A percentile compares a stretch with the other conserved stretches of the same genome.
Evolutionary conservation across 208 protist genomes (phyloP).

Genomic region (Balamuthia mandrillaris): DNA sequence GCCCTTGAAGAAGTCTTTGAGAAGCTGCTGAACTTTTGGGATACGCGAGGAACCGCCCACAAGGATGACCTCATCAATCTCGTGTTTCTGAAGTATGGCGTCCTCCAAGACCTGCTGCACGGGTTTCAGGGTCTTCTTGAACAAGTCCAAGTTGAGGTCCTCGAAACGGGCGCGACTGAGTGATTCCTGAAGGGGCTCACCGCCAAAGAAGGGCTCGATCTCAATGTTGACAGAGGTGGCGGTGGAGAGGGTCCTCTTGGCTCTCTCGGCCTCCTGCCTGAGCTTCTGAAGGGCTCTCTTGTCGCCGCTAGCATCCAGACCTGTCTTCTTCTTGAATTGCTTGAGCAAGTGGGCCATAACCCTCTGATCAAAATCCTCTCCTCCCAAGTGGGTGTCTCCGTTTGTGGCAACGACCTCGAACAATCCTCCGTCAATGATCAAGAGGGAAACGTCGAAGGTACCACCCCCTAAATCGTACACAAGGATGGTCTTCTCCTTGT

Average conservation of each 20-base stretch:
- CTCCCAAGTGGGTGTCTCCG: conserved; percentile 95
- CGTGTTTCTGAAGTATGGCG: conserved; percentile 85
- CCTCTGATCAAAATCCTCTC: conserved; percentile 93
- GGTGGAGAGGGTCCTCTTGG: conserved; percentile 87
- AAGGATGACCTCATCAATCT: conserved; percentile 95
- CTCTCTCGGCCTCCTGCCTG: conserved; percentile 82
- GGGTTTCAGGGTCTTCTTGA: conserved; percentile 90
- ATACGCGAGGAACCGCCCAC: conserved; percentile 94
- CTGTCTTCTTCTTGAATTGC: conserved; percentile 88
- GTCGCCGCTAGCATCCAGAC: conserved; percentile 68
- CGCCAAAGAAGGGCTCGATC: conserved; percentile 88
- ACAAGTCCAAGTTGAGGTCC: conserved; percentile 93
- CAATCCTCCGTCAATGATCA: conserved; percentile 90
- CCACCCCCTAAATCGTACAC: conserved; percentile 98
- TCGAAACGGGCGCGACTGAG: conserved; percentile 86
- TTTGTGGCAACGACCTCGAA: conserved; percentile 91
- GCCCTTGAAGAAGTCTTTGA: conserved; percentile 93
- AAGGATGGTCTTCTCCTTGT: conserved; percentile 84
- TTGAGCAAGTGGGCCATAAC: conserved; percentile 87
- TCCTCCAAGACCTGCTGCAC: conserved; percentile 92
- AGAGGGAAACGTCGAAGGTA: conserved; percentile 98
- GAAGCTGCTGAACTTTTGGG: conserved; percentile 93
- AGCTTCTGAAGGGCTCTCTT: conserved; percentile 75
- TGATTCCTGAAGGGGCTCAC: conserved; percentile 76
- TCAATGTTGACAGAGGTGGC: conserved; percentile 75